phyloP scores from a whole-genome alignment of 2,329 filamentous ascomycete genomes.

The Cladophialophora bantiana region DNA sequence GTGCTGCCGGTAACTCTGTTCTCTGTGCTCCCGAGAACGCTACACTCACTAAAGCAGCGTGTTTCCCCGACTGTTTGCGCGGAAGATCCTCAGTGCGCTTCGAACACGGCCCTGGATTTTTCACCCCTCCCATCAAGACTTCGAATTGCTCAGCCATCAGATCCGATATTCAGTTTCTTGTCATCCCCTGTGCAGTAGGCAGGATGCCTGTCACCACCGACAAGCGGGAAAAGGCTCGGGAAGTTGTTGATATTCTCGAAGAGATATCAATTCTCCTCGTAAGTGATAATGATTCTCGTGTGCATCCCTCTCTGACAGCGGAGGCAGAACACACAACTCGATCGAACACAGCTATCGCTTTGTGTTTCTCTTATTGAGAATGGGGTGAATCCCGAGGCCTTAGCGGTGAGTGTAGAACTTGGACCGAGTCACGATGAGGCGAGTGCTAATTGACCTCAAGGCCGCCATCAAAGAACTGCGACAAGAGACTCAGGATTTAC shows the following conservation, averaged over 20 bases:
- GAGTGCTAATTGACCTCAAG: slow-evolving; percentile 36
- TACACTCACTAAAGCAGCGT: background rate
- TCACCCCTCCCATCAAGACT: background rate
- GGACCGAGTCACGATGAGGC: background rate
- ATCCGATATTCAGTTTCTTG: background rate
- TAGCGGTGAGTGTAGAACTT: slow-evolving; percentile 72
- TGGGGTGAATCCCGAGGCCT: slow-evolving; percentile 91
- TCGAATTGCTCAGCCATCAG: background rate
- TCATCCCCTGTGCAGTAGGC: background rate
- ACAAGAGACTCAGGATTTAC: slow-evolving; percentile 47
- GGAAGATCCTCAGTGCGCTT: background rate
- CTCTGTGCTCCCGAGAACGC: background rate
- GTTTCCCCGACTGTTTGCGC: background rate
- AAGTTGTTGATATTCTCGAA: slow-evolving; percentile 60
- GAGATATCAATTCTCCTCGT: slow-evolving; percentile 59
- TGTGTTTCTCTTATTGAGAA: slow-evolving; percentile 98
- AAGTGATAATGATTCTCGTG: slow-evolving; percentile 25
- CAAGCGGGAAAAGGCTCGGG: slow-evolving; percentile 58
- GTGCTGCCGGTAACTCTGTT: no score
- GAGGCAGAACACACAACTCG: slow-evolving; percentile 85
- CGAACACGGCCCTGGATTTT: background rate
- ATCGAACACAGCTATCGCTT: slow-evolving; percentile 87
- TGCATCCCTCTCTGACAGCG: slow-evolving; percentile 13
- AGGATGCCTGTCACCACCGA: slow-evolving; percentile 16
- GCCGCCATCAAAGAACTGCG: slow-evolving; percentile 56